Evolutionary conservation across 2,329 filamentous ascomycete genomes (phyloP), one percentile per base, ranked within the genome.

Genomic region (Annulohypoxylon truncatum): DNA sequence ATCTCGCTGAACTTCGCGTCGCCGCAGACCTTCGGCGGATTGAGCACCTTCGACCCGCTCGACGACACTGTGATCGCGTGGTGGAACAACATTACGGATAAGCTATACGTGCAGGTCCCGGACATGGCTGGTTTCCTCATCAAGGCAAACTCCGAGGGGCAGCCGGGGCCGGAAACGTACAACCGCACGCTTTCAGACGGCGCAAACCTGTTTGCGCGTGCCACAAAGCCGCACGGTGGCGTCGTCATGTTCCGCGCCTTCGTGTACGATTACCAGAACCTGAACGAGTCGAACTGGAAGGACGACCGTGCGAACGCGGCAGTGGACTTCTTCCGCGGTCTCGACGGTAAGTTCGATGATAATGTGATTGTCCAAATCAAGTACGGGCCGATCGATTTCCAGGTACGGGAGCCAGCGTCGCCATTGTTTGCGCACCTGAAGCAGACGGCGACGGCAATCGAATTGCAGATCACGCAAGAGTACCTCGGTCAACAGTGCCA

Each of bases 321-420:
- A 0, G 88, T 91, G 0, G 82, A 92, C 0, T 91, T 86, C 76
- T 92, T 92, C 75, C 80, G 86, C 13, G 81, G 82, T 0, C 82
- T 92, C 0, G 90, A 92, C 71, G 85, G 83, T 4, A 76, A 88
- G 64, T 92, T 92, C 61, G 87, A 90, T 20, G 87, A 89, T 47
- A 92, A 92, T 48, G 89, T 92, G 0, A 82, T 92, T 0, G 82
- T 92, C 2, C 90, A 93, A 74, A 89, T 92, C 77, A 93, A 92
- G 76, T 91, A 90, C 67, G 90, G 90, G 0, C 89, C 90, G 0
- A 92, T 92, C 64, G 90, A 92, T 73, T 92, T 92, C 76, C 90
- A 92, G 72, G 88, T 92, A 9, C 85, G 90, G 33, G 90, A 92
- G 74, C 87, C 90, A 1, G 78, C 83, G 1, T 90, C 87, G 3